Conservation (phyloP, 106 monocot genomes). For the Iris macrosiphon region DNA sequence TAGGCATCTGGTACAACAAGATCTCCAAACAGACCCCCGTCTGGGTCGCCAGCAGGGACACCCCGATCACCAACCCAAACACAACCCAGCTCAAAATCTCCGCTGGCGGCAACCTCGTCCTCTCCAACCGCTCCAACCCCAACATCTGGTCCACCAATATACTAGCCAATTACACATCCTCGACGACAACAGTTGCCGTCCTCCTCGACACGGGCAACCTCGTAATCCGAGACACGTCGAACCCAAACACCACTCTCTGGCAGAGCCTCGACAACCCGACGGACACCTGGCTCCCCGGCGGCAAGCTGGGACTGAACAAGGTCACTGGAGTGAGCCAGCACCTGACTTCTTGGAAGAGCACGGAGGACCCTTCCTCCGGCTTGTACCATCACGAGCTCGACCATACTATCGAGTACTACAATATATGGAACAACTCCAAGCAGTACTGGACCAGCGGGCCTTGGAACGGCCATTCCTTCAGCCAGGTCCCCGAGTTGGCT, state of each 20-base stretch:
- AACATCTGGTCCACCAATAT: constrained; percentile 33
- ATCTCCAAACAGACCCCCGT: background rate
- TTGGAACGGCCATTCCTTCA: too few relatives aligned
- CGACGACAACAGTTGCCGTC: constrained; percentile 12
- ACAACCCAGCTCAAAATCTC: constrained; percentile 12
- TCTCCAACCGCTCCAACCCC: constrained; percentile 3
- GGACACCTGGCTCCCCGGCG: constrained; percentile 32
- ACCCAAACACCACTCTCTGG: constrained; percentile 18
- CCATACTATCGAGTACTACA: too few relatives aligned
- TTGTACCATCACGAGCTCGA: too few relatives aligned
- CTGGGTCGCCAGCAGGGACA: constrained; percentile 27
- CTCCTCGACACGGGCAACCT: constrained; percentile 32
- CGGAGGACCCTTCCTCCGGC: constrained; percentile 27
- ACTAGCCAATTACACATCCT: background rate
- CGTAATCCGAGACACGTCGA: constrained; percentile 13
- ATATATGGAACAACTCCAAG: too few relatives aligned
- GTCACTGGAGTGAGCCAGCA: constrained; percentile 10
- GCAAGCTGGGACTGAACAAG: constrained; percentile 30
- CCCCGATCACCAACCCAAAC: constrained; percentile 4
- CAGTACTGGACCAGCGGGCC: too few relatives aligned
- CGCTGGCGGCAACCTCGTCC: constrained; percentile 22
- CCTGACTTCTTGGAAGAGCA: constrained; percentile 30
- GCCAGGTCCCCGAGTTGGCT: too few relatives aligned
- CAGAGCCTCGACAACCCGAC: constrained; percentile 48
- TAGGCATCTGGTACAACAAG: background rate